These are phyloP conservation scores for Heterobasidion occidentale DNA, from an alignment of 1,284 basidiomycete species.

Conservation along the genomic window DNA sequence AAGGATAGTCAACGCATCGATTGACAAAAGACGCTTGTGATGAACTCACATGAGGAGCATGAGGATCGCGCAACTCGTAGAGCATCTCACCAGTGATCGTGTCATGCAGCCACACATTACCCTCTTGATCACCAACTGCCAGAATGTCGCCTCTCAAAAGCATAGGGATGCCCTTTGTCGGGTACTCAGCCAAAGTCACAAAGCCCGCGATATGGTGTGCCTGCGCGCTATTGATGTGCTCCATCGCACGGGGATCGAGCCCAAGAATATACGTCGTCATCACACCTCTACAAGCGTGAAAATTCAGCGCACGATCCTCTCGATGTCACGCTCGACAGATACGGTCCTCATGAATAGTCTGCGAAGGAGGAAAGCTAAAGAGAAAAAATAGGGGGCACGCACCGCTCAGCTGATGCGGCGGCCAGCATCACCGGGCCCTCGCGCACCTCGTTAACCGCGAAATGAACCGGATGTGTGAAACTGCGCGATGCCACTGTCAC, in stretches of 20 bases:
- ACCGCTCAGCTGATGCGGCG: neutral
- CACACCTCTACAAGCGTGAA: neutral
- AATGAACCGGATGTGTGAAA: neutral
- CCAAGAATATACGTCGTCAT: neutral
- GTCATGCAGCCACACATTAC: slow-evolving; percentile 7
- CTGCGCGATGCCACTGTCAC: neutral
- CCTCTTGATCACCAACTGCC: slow-evolving; percentile 3
- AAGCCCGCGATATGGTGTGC: neutral
- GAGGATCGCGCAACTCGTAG: slow-evolving; percentile 21
- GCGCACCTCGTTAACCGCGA: neutral
- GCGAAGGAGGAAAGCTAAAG: neutral
- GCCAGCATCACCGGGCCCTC: neutral
- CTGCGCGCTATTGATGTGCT: neutral
- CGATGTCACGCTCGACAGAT: too few species aligned
- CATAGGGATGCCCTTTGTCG: slow-evolving; percentile 1
- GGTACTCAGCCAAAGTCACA: neutral
- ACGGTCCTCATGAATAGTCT: neutral
- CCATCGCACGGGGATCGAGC: neutral
- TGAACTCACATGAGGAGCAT: slow-evolving; percentile 10
- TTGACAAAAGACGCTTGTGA: neutral
- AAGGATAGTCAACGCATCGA: too few species aligned
- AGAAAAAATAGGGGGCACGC: neutral
- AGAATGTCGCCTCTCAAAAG: slow-evolving; percentile 6
- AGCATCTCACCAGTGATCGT: slow-evolving; percentile 1
- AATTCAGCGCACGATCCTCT: neutral